A percentile compares a stretch with the other conserved stretches of the same genome.
Evolutionary conservation across 139 green algal genomes (phyloP).

Genomic region (Edaphochlamys debaryana): DNA sequence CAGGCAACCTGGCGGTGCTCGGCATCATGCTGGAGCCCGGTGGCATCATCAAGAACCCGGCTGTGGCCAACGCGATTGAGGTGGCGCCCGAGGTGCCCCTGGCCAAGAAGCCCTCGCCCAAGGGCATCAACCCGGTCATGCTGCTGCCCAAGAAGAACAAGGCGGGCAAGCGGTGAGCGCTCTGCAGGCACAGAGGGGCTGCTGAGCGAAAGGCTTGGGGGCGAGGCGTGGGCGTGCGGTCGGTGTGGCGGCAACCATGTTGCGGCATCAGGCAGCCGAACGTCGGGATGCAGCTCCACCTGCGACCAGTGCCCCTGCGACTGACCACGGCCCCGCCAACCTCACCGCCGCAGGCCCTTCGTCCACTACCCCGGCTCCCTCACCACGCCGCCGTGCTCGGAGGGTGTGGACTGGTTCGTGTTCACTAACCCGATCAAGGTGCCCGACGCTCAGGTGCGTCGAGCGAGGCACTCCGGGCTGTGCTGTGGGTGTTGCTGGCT

Average conservation of each 20-base stretch:
- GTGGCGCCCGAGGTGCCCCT: slow-evolving; percentile 40
- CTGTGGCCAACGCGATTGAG: slow-evolving; percentile 52
- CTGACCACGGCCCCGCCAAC: too few species aligned
- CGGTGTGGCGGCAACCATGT: too few species aligned
- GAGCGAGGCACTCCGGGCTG: too few species aligned
- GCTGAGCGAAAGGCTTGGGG: too few species aligned
- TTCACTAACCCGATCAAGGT: slow-evolving; percentile 59
- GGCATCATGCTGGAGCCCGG: slow-evolving; percentile 61
- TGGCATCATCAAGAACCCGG: slow-evolving; percentile 49
- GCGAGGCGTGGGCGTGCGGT: too few species aligned
- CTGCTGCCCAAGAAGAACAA: slow-evolving; percentile 64
- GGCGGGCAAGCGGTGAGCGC: not conserved
- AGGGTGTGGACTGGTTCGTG: slow-evolving; percentile 86
- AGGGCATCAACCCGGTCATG: slow-evolving; percentile 56
- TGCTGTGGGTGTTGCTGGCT: too few species aligned
- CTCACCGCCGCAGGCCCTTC: slow-evolving; percentile 52
- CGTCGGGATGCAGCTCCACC: too few species aligned
- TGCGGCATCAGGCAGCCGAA: too few species aligned
- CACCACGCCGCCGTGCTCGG: slow-evolving; percentile 88
- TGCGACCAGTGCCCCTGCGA: too few species aligned
- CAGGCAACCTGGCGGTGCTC: slow-evolving; percentile 65
- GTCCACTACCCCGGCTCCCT: slow-evolving; percentile 85
- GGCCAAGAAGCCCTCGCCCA: slow-evolving; percentile 26
- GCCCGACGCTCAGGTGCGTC: too few species aligned
- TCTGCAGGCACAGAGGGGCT: not conserved